These are phyloP conservation scores for Fusarium setosum DNA, from an alignment of 2,329 filamentous ascomycete genomes.

Conservation along the genomic window DNA sequence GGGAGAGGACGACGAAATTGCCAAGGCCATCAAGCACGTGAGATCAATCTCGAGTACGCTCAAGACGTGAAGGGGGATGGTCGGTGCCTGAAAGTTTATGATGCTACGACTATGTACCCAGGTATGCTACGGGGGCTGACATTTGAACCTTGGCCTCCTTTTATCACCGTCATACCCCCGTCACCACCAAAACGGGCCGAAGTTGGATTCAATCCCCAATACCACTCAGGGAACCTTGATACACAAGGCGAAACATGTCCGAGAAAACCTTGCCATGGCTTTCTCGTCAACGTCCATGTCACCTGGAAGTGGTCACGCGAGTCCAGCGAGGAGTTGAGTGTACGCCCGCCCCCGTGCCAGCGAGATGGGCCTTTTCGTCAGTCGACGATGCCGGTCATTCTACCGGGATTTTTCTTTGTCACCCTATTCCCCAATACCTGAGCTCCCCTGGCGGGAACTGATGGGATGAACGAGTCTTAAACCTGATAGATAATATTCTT, in stretches of 20 bases:
- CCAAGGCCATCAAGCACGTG: slow-evolving; percentile 45
- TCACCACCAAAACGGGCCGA: slow-evolving; percentile 7
- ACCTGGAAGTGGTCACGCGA: neutral
- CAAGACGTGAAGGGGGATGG: slow-evolving; percentile 32
- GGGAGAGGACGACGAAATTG: slow-evolving; percentile 44
- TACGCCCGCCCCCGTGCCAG: slow-evolving; percentile 20
- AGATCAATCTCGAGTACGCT: slow-evolving; percentile 46
- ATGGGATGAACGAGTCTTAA: slow-evolving; percentile 8
- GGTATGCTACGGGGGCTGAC: no score
- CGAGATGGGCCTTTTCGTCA: slow-evolving; percentile 30
- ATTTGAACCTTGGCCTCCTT: slow-evolving; percentile 15
- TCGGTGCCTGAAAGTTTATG: neutral
- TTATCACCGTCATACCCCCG: slow-evolving; percentile 20
- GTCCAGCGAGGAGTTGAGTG: neutral
- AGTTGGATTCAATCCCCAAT: neutral
- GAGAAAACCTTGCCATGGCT: neutral
- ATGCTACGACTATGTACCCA: slow-evolving; percentile 5
- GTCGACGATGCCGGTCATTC: slow-evolving; percentile 31
- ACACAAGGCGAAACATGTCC: slow-evolving; percentile 11
- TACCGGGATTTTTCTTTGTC: slow-evolving; percentile 11
- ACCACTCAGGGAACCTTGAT: neutral
- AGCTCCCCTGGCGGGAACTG: slow-evolving; percentile 25
- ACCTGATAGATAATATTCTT: slow-evolving; percentile 25
- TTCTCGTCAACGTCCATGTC: neutral
- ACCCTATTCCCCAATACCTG: neutral